These are phyloP conservation scores for Wickerhamiella musiphila DNA, from an alignment of 805 yeast genomes.

Conservation along the genomic window DNA sequence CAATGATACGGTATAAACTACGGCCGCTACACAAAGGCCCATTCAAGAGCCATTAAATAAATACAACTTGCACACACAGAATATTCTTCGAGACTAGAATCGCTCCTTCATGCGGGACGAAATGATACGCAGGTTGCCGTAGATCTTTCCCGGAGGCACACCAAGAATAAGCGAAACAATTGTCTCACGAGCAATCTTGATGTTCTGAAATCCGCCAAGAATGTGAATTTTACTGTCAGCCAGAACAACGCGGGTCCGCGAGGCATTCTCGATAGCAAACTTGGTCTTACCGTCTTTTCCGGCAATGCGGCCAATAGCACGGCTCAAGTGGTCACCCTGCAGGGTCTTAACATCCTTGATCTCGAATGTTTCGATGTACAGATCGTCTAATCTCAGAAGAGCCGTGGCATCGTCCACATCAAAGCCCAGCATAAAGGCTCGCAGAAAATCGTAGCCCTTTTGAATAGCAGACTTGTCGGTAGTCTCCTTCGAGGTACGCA, in stretches of 20 bases:
- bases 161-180: slow-evolving; percentile 90
- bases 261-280: slow-evolving; percentile 96
- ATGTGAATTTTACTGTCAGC: slow-evolving; percentile 96
- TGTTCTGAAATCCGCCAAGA: slow-evolving; percentile 91
- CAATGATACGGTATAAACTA: too few relatives aligned
- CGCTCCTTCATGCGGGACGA: slow-evolving; percentile 96
- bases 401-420: slow-evolving; percentile 97
- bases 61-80: too few relatives aligned
- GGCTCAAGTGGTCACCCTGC: slow-evolving; percentile 87
- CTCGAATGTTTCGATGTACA: slow-evolving; percentile 93
- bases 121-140: slow-evolving; percentile 90
- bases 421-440: slow-evolving; percentile 90
- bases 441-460: slow-evolving; percentile 93
- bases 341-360: slow-evolving; percentile 92
- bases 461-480: slow-evolving; percentile 89
- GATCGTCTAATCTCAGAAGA: slow-evolving; percentile 78
- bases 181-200: slow-evolving; percentile 96
- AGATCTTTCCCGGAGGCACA: slow-evolving; percentile 96
- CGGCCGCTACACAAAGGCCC: not conserved
- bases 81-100: slow-evolving; percentile 44
- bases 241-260: slow-evolving; percentile 90
- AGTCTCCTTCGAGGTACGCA: slow-evolving; percentile 67
- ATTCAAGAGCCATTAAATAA: too few relatives aligned
- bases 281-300: slow-evolving; percentile 99
- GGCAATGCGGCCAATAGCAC: slow-evolving; percentile 99